Base-by-base conservation (phyloP, 1,284 basidiomycete genomes). In the Irpex sp. region DNA sequence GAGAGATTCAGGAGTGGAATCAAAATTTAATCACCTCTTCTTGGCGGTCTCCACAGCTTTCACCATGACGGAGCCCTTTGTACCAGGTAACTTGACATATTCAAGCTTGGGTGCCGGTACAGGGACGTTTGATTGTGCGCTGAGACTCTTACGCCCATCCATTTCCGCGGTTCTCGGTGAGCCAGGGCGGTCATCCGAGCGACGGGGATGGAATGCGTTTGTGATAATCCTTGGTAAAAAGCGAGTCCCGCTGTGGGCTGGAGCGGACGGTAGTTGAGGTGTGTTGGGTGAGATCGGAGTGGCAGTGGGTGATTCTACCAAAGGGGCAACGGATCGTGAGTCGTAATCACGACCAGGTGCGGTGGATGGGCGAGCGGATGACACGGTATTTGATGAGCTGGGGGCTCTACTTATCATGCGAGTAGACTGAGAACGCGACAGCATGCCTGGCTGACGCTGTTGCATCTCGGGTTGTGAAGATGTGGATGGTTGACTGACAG, bases 51-150 rank as follows among this genome's bases (percentile, higher is more conserved):
- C 93, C 9, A 93, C 91, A 1, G 93, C 87, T 70, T 93, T 92
- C 62, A 95, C 83, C 73, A 92, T 78, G 36, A 93, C 73, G 13
- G 93, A 86, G 58, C 91, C 90, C 73, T 93, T 94, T 1, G 93
- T 95, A n/a, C 93, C 89, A 5, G 93, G 93, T 7, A 95, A 81
- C 75, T 95, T 95, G 65, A 94, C 89, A 71, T 94, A 95, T 73
- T 95, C 93, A 54, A 95, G 75, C 73, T 93, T 93, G 2, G 91
- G 91, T 5, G 91, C 86, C n/a, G 90, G 87, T 3, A 84, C 78
- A 64, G 84, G 85, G 13, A 81, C 64, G 8, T 72, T 67, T 8
- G 68, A 62, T 5, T 67, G 60, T 5, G 69, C 51, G 11, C 63
- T 63, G 2, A 59, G 37, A 3, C 63, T 60, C 44, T 55, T 70